phyloP scores from a whole-genome alignment of 257 asterid genomes.

The Nyctanthes arbortristis region DNA sequence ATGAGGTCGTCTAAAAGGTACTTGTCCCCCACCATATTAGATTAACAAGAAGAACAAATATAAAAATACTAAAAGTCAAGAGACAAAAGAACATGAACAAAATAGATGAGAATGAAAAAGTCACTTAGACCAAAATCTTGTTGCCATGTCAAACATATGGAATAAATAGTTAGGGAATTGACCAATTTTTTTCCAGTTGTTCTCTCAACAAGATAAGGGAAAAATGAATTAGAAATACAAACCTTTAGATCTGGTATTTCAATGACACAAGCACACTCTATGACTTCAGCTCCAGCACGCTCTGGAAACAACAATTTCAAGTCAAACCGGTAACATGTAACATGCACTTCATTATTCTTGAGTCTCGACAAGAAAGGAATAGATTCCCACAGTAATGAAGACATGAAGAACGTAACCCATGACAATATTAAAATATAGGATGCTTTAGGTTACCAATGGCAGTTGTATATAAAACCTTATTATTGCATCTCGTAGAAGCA shows the following conservation, averaged over 20 bases:
- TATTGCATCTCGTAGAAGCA: neutral
- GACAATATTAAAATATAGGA: neutral
- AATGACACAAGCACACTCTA: constrained; percentile 81
- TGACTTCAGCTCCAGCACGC: constrained; percentile 74
- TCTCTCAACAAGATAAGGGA: neutral
- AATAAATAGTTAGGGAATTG: neutral
- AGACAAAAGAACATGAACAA: neutral
- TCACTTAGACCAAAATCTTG: neutral
- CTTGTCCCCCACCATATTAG: neutral
- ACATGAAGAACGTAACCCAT: neutral
- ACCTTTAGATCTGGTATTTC: constrained; percentile 81
- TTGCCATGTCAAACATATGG: neutral
- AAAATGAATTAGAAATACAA: neutral
- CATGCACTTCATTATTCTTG: neutral
- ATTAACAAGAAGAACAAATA: neutral
- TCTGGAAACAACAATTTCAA: constrained; percentile 39
- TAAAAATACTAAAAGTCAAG: neutral
- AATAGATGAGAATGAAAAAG: neutral
- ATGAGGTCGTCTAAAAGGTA: neutral
- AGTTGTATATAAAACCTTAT: neutral
- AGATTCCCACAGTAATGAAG: neutral
- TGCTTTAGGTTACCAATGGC: no score
- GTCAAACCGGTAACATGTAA: constrained; percentile 4
- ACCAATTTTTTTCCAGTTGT: neutral
- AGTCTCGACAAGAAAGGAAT: neutral